Base-by-base conservation (phyloP, 2,329 filamentous ascomycete genomes). In the Verticillium nubilum region DNA sequence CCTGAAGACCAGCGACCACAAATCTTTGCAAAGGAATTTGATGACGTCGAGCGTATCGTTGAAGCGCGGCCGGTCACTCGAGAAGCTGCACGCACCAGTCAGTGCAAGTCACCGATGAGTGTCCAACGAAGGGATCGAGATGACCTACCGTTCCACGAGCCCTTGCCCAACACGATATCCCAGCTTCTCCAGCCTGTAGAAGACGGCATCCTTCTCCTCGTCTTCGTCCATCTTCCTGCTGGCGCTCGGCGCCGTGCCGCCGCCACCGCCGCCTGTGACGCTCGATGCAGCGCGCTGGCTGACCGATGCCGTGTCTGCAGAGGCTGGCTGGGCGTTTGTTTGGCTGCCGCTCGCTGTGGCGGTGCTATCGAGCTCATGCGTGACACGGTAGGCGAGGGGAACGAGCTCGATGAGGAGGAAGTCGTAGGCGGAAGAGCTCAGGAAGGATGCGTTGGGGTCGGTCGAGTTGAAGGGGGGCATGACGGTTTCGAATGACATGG, bases 21-120 rank as follows among this genome's bases (percentile, higher is more conserved):
- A 82, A 73, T 99, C 95, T 79, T 99, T 99, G 84, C 95, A 99
- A 56, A 99, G 81, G 70, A 99, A 98, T 74, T 99, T 99, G 73
- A 99, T 99, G 56, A 93, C 90, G 71, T 98, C 95, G 50, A 99
- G 85, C 4, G 93, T 93, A 67, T 97, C 92, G 62, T 89, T 91
- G 71, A 97, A 96, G 55, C 92, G 90, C 47, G 94, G 92, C 57
- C 92, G 84, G 72, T 96, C 90, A 70, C 85, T 83, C 10, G 90
- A 92, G 78, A 95, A 93, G 58, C 90, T 92, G 28, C 19, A 29
- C 25, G 9, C 15, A 17, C 4, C 52, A 23, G 52, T 27, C 52
- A 53, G 52, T 25, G 13, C 19, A 7, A 13, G 29, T 31, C 13
- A 13, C 52, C 6, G 47, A n/a, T 17, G 5, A n/a, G 26, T 12